phyloP scores from a whole-genome alignment of 2,329 filamentous ascomycete genomes.

The Exophiala phaeomuriformis region DNA sequence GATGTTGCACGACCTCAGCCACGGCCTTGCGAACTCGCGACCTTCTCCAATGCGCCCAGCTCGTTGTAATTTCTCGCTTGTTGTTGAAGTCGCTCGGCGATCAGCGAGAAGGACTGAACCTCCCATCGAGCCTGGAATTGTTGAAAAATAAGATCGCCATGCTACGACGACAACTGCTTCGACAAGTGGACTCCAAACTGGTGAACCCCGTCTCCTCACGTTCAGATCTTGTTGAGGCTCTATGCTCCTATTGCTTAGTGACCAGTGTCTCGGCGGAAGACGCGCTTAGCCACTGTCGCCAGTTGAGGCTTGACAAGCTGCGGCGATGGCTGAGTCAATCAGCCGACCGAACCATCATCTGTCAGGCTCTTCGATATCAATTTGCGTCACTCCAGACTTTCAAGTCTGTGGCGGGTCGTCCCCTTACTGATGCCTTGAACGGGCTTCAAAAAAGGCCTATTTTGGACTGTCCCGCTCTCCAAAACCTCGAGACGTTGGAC shows the following conservation, averaged over 20 bases:
- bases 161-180: conserved; percentile 58
- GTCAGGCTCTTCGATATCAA: conserved; percentile 64
- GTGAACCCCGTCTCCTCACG: conserved; percentile 39
- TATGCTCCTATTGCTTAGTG: conserved; percentile 75
- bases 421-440: conserved; percentile 61
- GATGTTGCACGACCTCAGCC: conserved; percentile 47
- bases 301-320: conserved; percentile 63
- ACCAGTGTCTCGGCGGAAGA: conserved; percentile 74
- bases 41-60: conserved; percentile 49
- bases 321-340: conserved; percentile 52
- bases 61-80: conserved; percentile 67
- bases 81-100: conserved; percentile 66
- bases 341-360: conserved; percentile 47
- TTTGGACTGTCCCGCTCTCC: conserved; percentile 62
- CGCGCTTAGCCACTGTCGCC: conserved; percentile 69
- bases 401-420: conserved; percentile 65
- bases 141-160: conserved; percentile 57
- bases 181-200: conserved; percentile 53
- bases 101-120: conserved; percentile 28
- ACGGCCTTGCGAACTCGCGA: conserved; percentile 46
- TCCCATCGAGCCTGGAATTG: conserved; percentile 52
- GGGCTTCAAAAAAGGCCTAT: conserved; percentile 63
- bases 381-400: conserved; percentile 70
- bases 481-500: conserved; percentile 46
- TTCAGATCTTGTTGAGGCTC: conserved; percentile 57